phyloP scores from a whole-genome alignment of 1,284 basidiomycete genomes.

The Cryptococcus floricola region DNA sequence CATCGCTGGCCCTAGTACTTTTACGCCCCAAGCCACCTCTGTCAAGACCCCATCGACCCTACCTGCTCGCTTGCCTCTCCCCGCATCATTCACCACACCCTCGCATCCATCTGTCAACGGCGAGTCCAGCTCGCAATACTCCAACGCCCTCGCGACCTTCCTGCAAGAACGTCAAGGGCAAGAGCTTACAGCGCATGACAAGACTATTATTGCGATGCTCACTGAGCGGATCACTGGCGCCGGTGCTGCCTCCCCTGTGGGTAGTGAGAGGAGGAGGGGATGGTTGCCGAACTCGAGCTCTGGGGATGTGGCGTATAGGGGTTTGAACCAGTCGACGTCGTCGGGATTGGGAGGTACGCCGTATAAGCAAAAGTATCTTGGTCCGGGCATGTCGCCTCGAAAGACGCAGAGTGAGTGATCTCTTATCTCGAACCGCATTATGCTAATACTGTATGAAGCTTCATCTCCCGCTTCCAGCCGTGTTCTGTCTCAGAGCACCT shows the following conservation, averaged over 20 bases:
- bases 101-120: not conserved
- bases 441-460: not conserved
- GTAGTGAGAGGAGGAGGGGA: not conserved
- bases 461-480: not conserved
- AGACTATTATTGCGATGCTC: slow-evolving; percentile 32
- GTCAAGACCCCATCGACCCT: not conserved
- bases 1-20: not conserved
- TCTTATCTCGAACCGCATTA: not conserved
- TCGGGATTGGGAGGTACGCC: slow-evolving; percentile 1
- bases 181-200: slow-evolving; percentile 25
- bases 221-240: slow-evolving; percentile 7
- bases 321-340: not conserved
- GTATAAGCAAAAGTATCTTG: slow-evolving; percentile 27
- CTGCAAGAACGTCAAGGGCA: slow-evolving; percentile 33
- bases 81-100: not conserved
- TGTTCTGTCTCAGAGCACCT: not conserved
- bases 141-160: slow-evolving; percentile 30
- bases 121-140: slow-evolving; percentile 10
- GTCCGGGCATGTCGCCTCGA: slow-evolving; percentile 39
- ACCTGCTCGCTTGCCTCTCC: not conserved
- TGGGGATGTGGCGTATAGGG: slow-evolving; percentile 5
- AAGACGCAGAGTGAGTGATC: slow-evolving; percentile 11
- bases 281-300: slow-evolving; percentile 15
- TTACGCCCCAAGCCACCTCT: not conserved
- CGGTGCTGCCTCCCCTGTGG: not conserved